Conservation (phyloP, 768 basidiomycete genomes). For the Calocybe cyanea region DNA sequence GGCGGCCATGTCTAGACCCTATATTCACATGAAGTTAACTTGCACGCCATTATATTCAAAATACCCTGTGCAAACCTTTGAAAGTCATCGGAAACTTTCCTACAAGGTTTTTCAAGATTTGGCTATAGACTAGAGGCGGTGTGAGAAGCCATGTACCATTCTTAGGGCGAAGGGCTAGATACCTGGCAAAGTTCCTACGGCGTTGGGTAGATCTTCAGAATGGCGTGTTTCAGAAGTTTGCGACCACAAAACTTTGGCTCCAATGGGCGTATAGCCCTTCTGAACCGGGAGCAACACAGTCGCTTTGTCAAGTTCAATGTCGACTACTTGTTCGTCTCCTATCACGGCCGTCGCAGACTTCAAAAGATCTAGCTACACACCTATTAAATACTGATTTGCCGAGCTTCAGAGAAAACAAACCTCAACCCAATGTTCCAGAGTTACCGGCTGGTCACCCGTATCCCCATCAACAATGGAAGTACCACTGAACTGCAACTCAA, state of each 20-base stretch:
- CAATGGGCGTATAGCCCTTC: slow-evolving; percentile 27
- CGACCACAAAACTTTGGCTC: slow-evolving; percentile 35
- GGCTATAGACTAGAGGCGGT: slow-evolving; percentile 19
- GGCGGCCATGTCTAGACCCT: slow-evolving; percentile 25
- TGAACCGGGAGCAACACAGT: slow-evolving; percentile 35
- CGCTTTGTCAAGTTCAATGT: slow-evolving; percentile 46
- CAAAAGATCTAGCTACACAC: slow-evolving; percentile 38
- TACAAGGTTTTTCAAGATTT: slow-evolving; percentile 28
- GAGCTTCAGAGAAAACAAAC: slow-evolving; percentile 23
- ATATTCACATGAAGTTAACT: neutral
- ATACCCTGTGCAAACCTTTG: slow-evolving; percentile 26
- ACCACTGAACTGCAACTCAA: slow-evolving; percentile 43
- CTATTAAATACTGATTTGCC: neutral
- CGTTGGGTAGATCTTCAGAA: neutral
- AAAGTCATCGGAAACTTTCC: slow-evolving; percentile 41
- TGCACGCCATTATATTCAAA: neutral
- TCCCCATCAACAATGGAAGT: slow-evolving; percentile 18
- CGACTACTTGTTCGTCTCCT: slow-evolving; percentile 51
- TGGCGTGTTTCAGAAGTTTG: slow-evolving; percentile 4
- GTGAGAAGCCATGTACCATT: too few relatives aligned
- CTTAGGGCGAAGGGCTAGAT: neutral
- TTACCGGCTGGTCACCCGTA: slow-evolving; percentile 28
- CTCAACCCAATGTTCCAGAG: slow-evolving; percentile 55
- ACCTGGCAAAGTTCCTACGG: slow-evolving; percentile 2
- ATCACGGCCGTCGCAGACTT: slow-evolving; percentile 27